Evolutionary conservation across 306 rosid genomes (phyloP), one percentile per base, ranked within the genome.

Genomic region (Trichosanthes truncata): DNA sequence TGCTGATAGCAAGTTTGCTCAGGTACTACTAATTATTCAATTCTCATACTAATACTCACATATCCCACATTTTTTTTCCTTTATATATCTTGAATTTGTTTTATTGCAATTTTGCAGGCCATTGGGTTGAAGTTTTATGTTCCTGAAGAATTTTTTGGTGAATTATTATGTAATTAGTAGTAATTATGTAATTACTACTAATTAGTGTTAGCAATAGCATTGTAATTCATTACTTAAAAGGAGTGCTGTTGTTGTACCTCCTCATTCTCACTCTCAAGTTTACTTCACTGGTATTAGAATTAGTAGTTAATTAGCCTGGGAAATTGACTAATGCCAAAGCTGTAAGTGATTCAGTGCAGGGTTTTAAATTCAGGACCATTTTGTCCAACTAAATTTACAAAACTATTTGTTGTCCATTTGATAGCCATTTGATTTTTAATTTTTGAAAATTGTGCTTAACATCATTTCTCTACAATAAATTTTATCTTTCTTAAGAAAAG

Each of bases 1-100:
- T 81, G 92, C 97, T 62, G 98, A 94, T 87, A 81, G 88, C 49
- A 88, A 85, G 81, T 94, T 94, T 83, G 97, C 97, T 5, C 82
- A 94, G 98, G 98, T 94, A 83, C 43, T 26, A 7, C 21, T 3
- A n/a, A n/a, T n/a, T 17, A 61, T 61, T 26, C 18, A 15, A 3
- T 57, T 26, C 14, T 31, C 68, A 29, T 25, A 61, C 41, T 13
- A 13, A 25, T 49, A 26, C 3, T 43, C 0, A 33, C 48, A 56
- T 9, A 18, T 52, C 0, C 23, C 23, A 5, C 23, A 15, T 18
- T 51, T 13, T 46, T 5, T 52, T 52, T 52, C 2, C 0, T 31
- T 1, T 17, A 26, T 23, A 0, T 33, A 31, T 36, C 18, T 48
- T 81, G 67, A 46, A 3, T 48, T 63, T 52, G n/a, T 33, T 45